phyloP scores from a whole-genome alignment of 2,329 filamentous ascomycete genomes.

The Akanthomyces lecanii region DNA sequence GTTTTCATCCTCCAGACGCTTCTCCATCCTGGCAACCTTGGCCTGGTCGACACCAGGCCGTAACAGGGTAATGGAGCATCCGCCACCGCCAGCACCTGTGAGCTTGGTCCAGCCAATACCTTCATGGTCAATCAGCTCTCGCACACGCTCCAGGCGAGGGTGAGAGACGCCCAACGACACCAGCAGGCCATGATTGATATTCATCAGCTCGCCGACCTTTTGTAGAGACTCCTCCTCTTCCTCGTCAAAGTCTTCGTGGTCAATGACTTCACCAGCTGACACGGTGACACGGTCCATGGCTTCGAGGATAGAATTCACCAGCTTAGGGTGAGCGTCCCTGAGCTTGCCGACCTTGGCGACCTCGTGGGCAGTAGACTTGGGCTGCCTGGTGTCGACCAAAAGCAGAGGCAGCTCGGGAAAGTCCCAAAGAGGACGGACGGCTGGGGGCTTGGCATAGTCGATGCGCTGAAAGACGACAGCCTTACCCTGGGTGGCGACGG shows the following conservation, averaged over 20 bases:
- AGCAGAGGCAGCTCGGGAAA: conserved; percentile 91
- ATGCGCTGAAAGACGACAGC: conserved; percentile 84
- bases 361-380: conserved; percentile 79
- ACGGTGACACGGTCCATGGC: conserved; percentile 73
- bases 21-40: conserved; percentile 59
- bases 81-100: conserved; percentile 91
- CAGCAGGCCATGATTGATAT: conserved; percentile 88
- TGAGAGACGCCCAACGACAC: conserved; percentile 93
- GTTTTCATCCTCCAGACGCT: conserved; percentile 62
- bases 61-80: conserved; percentile 89
- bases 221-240: conserved; percentile 60
- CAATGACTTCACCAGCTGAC: conserved; percentile 51
- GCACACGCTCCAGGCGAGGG: conserved; percentile 83
- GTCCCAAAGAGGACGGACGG: conserved; percentile 71
- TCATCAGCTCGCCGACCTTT: conserved; percentile 80
- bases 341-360: conserved; percentile 80
- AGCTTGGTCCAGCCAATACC: conserved; percentile 96
- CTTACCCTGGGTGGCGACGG: conserved; percentile 88
- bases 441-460: conserved; percentile 72
- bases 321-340: conserved; percentile 65
- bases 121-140: conserved; percentile 84
- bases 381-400: conserved; percentile 81
- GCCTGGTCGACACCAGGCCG: conserved; percentile 58
- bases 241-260: conserved; percentile 63
- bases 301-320: conserved; percentile 77